Evolutionary conservation across 768 basidiomycete genomes (phyloP), one percentile per base, ranked within the genome.

Genomic region (Suillus plorans): DNA sequence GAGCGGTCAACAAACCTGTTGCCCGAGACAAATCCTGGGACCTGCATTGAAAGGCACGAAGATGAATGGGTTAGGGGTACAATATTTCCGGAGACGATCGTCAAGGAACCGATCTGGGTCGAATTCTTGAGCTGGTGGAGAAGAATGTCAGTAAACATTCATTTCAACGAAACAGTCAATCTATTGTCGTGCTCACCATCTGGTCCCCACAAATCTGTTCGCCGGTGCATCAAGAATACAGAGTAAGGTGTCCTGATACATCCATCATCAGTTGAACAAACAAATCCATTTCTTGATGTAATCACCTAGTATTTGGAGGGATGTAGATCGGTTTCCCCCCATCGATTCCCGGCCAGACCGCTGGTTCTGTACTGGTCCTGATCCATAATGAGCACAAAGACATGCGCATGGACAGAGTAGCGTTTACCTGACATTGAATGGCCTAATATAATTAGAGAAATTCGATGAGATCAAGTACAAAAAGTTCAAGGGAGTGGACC

Each of bases 81-180:
- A 70, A 67, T 88, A 86, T 66, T 84, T 86, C 5, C 80, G 77
- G 49, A 87, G 61, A 4, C 88, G 79, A 37, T 84, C 83, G 65
- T 90, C 89, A 47, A 90, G 71, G 80, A 89, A 90, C 1, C 89
- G 80, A 65, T 89, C 85, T 0, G 89, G 89, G 69, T 90, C 89
- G 67, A 89, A 91, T 63, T 75, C 67, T 4, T 81, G 71, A n/a
- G 87, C 86, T 87, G 57, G 28, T 13, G 10, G 22, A 28, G 20
- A 56, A 53, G n/a, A 16, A n/a, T 18, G 39, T 42, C 7, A 2
- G 25, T 65, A 39, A 65, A 62, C 36, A 49, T 14, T 31, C 28
- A 18, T 41, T 37, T 8, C 34, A 37, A 18, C 1, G 20, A 28
- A 20, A 4, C 28, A 5, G 36, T 18, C 8, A 6, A 16, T 25